These are phyloP conservation scores for Suillus alpinus DNA, from an alignment of 768 basidiomycete genomes.

Conservation along the genomic window DNA sequence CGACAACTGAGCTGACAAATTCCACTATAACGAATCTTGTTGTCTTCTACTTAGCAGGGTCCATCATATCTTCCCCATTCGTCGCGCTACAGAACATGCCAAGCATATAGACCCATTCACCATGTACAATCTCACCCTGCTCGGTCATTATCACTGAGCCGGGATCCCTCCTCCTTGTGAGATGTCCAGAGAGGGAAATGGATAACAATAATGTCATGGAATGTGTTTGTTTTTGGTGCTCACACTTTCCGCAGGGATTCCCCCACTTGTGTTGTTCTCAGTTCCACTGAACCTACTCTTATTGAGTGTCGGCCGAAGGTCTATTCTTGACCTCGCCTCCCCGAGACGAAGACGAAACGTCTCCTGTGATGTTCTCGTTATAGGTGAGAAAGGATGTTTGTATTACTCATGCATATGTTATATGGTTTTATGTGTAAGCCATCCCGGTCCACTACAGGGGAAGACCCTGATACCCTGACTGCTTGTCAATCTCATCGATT, in stretches of 20 bases:
- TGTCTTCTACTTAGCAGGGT: not conserved
- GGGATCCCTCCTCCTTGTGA: not conserved
- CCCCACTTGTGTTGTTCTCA: not conserved
- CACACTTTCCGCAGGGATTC: not conserved
- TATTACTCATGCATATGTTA: not conserved
- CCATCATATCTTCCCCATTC: not conserved
- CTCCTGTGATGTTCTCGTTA: not conserved
- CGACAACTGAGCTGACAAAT: not conserved
- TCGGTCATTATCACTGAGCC: not conserved
- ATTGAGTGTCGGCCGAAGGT: not conserved
- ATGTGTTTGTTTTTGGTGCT: not conserved
- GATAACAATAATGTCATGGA: not conserved
- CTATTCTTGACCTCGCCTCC: not conserved
- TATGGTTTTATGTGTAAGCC: not conserved
- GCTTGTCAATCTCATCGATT: not conserved
- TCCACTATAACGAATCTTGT: not conserved
- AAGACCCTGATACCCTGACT: not conserved
- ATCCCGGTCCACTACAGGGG: not conserved
- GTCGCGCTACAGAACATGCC: not conserved
- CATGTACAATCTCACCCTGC: not conserved
- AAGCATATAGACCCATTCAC: too few species aligned
- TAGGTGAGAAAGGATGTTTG: not conserved
- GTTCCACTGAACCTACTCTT: not conserved
- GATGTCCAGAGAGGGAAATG: too few species aligned
- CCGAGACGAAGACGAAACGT: not conserved